Conservation (phyloP, 2,329 filamentous ascomycete genomes). For the Cladophialophora immunda region DNA sequence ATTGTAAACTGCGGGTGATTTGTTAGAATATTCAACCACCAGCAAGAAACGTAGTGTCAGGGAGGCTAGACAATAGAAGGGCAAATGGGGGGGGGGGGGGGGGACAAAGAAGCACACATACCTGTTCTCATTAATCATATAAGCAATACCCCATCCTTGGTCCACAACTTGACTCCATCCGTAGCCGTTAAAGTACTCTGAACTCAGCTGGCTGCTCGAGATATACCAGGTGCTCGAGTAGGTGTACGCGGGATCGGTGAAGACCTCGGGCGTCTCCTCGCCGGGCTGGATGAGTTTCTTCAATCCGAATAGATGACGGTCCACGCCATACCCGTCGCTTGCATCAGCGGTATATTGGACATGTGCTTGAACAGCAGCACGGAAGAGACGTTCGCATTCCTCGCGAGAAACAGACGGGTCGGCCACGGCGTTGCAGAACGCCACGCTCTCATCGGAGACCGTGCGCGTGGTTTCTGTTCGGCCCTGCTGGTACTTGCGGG, state of each 20-base stretch:
- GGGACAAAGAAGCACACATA: slow-evolving; percentile 50
- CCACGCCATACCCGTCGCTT: slow-evolving; percentile 90
- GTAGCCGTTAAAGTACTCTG: slow-evolving; percentile 98
- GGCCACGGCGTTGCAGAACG: slow-evolving; percentile 89
- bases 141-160: slow-evolving; percentile 94
- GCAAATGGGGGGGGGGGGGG: background rate
- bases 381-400: slow-evolving; percentile 77
- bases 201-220: slow-evolving; percentile 87
- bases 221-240: slow-evolving; percentile 93
- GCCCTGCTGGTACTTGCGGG: slow-evolving; percentile 92
- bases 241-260: slow-evolving; percentile 81
- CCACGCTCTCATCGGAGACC: slow-evolving; percentile 88
- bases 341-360: slow-evolving; percentile 91
- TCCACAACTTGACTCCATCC: slow-evolving; percentile 99
- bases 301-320: slow-evolving; percentile 95
- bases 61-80: background rate
- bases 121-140: slow-evolving; percentile 99
- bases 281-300: slow-evolving; percentile 86
- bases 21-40: background rate
- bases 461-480: slow-evolving; percentile 95
- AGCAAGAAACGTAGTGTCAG: background rate
- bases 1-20: slow-evolving; percentile 75
- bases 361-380: slow-evolving; percentile 81
- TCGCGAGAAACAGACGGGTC: slow-evolving; percentile 71
- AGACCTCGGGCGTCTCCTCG: slow-evolving; percentile 83